Percentiles rank a stretch among this genome's conserved stretches.
Evolutionary conservation across 2,329 filamentous ascomycete genomes (phyloP).

Genomic region (Hypoxylon sp.): DNA sequence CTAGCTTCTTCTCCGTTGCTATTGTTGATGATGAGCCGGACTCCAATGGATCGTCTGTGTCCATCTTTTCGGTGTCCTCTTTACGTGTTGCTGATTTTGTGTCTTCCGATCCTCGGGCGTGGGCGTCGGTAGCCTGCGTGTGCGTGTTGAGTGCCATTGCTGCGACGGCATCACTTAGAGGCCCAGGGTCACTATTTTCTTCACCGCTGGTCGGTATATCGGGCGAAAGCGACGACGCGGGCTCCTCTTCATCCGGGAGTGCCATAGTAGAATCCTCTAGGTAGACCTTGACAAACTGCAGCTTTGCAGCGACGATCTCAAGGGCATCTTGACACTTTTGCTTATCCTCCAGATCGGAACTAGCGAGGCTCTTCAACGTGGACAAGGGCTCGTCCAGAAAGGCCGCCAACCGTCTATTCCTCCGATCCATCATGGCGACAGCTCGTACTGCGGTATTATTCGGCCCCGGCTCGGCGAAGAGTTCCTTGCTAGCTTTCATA

Average conservation of each 20-base stretch:
- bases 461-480: slow-evolving; percentile 52
- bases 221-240: slow-evolving; percentile 22
- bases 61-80: slow-evolving; percentile 29
- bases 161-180: slow-evolving; percentile 46
- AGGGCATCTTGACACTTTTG: slow-evolving; percentile 65
- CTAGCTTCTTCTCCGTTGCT: slow-evolving; percentile 47
- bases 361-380: slow-evolving; percentile 71
- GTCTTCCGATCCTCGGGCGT: slow-evolving; percentile 30
- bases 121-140: slow-evolving; percentile 37
- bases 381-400: slow-evolving; percentile 76
- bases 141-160: slow-evolving; percentile 46
- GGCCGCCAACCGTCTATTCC: slow-evolving; percentile 74
- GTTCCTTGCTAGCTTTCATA: slow-evolving; percentile 54
- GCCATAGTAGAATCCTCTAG: slow-evolving; percentile 69
- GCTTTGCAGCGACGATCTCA: slow-evolving; percentile 70
- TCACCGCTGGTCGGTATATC: slow-evolving; percentile 10
- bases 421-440: slow-evolving; percentile 68
- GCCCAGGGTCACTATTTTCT: slow-evolving; percentile 37
- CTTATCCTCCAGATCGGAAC: slow-evolving; percentile 62
- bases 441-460: slow-evolving; percentile 52
- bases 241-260: slow-evolving; percentile 56
- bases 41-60: slow-evolving; percentile 47
- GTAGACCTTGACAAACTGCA: slow-evolving; percentile 74
- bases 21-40: slow-evolving; percentile 31
- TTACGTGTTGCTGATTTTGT: slow-evolving; percentile 6